A percentile compares a stretch with the other conserved stretches of the same genome.
Conservation (phyloP, 2,329 filamentous ascomycete genomes). For the Zymoseptoria brevis region DNA sequence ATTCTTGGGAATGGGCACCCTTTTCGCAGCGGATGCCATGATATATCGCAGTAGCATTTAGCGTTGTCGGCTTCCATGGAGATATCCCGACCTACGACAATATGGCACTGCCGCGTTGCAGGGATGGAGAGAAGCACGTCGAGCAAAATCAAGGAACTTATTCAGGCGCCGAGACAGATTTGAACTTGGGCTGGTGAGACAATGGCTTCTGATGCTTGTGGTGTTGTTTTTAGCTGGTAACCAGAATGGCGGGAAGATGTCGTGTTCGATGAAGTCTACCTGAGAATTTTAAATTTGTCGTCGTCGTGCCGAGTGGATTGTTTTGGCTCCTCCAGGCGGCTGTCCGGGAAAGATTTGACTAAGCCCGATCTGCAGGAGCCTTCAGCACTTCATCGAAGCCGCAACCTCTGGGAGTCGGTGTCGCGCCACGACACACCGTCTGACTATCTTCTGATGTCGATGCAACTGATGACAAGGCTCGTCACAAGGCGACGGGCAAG, state of each 20-base stretch:
- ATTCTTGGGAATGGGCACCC: constrained; percentile 74
- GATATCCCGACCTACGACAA: background rate
- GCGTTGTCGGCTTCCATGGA: constrained; percentile 19
- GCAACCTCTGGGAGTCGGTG: background rate
- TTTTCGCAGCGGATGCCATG: constrained; percentile 38
- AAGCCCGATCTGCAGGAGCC: background rate
- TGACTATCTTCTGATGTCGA: background rate
- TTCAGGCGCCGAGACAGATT: background rate
- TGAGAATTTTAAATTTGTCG: background rate
- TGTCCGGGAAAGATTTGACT: background rate
- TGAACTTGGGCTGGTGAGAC: no score
- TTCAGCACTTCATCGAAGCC: background rate
- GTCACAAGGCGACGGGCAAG: background rate
- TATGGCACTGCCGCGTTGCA: background rate
- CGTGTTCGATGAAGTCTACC: background rate
- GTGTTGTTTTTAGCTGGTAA: background rate
- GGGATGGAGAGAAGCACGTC: background rate
- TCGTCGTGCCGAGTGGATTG: background rate
- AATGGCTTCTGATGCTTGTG: no score
- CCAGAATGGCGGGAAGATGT: background rate
- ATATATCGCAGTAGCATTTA: constrained; percentile 10
- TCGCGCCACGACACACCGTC: background rate
- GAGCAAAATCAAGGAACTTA: background rate
- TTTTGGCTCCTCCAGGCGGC: background rate
- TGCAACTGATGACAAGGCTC: background rate